Conservation (phyloP, 495 filamentous ascomycete genomes). For the Durotheca rogersii region DNA sequence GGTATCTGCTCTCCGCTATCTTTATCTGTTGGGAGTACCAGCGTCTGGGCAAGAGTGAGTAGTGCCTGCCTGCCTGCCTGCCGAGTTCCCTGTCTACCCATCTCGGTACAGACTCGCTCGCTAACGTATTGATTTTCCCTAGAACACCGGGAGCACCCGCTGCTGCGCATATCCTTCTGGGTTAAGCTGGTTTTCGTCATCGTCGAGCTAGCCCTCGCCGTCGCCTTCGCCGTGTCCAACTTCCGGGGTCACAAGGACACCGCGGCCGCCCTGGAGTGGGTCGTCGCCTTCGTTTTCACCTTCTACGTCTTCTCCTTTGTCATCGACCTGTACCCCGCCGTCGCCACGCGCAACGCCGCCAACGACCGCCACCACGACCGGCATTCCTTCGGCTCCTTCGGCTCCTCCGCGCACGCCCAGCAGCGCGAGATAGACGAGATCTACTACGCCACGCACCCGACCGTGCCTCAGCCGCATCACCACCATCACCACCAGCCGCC, state of each 20-base stretch:
- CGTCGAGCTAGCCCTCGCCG: slow-evolving; percentile 72
- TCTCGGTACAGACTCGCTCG: too few relatives aligned
- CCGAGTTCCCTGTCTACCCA: too few relatives aligned
- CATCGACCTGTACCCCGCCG: slow-evolving; percentile 81
- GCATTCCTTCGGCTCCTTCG: slow-evolving; percentile 11
- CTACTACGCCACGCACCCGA: slow-evolving; percentile 30
- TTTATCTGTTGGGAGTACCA: slow-evolving; percentile 89
- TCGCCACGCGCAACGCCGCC: slow-evolving; percentile 34
- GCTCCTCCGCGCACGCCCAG: neutral
- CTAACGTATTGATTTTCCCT: neutral
- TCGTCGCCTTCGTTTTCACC: slow-evolving; percentile 85
- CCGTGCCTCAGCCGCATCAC: slow-evolving; percentile 3
- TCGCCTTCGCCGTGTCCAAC: slow-evolving; percentile 57
- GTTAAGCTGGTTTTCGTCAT: slow-evolving; percentile 81
- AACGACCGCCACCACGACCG: too few relatives aligned
- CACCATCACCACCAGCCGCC: too few relatives aligned
- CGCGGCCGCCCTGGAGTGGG: slow-evolving; percentile 68
- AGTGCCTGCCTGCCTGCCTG: too few relatives aligned
- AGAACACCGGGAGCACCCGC: slow-evolving; percentile 68
- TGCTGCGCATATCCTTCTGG: slow-evolving; percentile 76
- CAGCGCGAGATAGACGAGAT: slow-evolving; percentile 37
- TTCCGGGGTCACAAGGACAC: slow-evolving; percentile 49
- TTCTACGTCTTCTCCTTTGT: slow-evolving; percentile 88
- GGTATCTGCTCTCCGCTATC: slow-evolving; percentile 77
- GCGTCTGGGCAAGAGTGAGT: slow-evolving; percentile 67